phyloP scores from a whole-genome alignment of 306 rosid species.

The apple (Malus domestica) region ASM211411v1 NC_041799.1:3064501-3065000 shows the following conservation, averaged over 20 bases:
- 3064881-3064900: neutral
- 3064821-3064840: neutral
- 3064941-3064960: neutral
- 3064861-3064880: neutral
- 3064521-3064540: too few species aligned
- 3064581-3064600: too few species aligned
- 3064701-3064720: too few species aligned
- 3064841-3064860: neutral
- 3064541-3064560: too few species aligned
- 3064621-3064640: too few species aligned
- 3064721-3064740: neutral
- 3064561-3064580: too few species aligned
- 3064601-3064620: too few species aligned
- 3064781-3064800: neutral
- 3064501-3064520: too few species aligned
- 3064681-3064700: too few species aligned
- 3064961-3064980: neutral
- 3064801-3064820: neutral
- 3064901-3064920: neutral
- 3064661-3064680: too few species aligned
- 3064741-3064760: neutral
- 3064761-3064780: neutral
- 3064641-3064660: too few species aligned
- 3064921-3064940: neutral
- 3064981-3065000: neutral